Conservation (phyloP, 306 rosid genomes). For the Leucaena leucocephala region DNA sequence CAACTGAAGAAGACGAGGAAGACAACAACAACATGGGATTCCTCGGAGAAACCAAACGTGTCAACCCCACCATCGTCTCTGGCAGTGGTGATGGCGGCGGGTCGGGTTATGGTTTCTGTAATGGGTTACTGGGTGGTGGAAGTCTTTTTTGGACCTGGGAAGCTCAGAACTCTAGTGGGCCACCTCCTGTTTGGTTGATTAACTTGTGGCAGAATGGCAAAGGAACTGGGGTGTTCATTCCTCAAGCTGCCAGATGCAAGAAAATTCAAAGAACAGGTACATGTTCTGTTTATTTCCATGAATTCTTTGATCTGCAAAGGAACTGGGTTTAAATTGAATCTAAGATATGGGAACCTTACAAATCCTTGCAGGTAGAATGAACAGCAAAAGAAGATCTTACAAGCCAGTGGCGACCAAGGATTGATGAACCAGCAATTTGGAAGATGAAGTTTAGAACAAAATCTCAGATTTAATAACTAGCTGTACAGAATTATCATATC, state of each 20-base stretch:
- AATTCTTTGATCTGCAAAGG: background rate
- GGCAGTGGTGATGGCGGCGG: background rate
- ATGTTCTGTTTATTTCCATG: background rate
- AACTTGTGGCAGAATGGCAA: conserved; percentile 57
- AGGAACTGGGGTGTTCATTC: conserved; percentile 86
- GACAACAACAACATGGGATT: conserved; percentile 37
- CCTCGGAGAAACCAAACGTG: conserved; percentile 28
- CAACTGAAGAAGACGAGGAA: conserved; percentile 50
- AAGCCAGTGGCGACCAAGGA: conserved; percentile 46
- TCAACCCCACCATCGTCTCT: conserved; percentile 2
- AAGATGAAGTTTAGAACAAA: background rate
- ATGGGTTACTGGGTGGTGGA: background rate
- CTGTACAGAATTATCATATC: background rate
- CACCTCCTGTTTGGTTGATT: conserved; percentile 50
- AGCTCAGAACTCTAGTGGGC: conserved; percentile 28
- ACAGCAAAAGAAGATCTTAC: conserved; percentile 38
- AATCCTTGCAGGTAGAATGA: conserved; percentile 47
- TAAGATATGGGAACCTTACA: background rate
- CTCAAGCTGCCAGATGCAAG: conserved; percentile 45
- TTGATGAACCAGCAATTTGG: conserved; percentile 21
- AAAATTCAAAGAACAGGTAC: conserved; percentile 46
- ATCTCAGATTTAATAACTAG: background rate
- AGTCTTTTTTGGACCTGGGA: conserved; percentile 43
- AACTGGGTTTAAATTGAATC: no score
- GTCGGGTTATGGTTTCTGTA: background rate